Percentiles rank a stretch among this genome's conserved stretches.
phyloP scores from a whole-genome alignment of 257 asterid genomes.

The Primulina huaijiensis region DNA sequence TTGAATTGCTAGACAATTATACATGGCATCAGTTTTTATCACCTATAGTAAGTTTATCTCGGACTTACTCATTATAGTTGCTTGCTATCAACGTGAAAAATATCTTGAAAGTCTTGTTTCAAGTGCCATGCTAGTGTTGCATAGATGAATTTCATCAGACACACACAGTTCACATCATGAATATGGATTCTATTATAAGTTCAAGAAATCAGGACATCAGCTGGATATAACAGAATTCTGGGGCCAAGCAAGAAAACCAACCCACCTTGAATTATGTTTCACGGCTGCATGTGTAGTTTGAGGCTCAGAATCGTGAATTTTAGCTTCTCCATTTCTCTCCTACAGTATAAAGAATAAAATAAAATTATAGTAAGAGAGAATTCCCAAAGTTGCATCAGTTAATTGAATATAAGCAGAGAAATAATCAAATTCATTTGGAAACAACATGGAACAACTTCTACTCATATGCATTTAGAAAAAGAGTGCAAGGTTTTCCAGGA shows the following conservation, averaged over 20 bases:
- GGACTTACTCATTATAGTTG: background rate
- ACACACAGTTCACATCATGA: background rate
- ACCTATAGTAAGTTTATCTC: background rate
- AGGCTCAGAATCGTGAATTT: conserved; percentile 65
- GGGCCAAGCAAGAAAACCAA: conserved; percentile 10
- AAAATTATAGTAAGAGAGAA: conserved; percentile 3
- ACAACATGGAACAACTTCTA: background rate
- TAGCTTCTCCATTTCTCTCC: conserved; percentile 86
- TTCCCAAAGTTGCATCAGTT: conserved; percentile 6
- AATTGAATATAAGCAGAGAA: background rate
- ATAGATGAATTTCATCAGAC: background rate
- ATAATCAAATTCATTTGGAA: background rate
- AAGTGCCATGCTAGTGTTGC: background rate
- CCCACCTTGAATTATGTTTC: conserved; percentile 79
- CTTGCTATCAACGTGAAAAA: background rate
- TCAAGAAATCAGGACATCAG: background rate
- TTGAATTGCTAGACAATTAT: background rate
- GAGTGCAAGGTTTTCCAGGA: background rate
- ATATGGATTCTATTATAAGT: background rate
- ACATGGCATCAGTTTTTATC: background rate
- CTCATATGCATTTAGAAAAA: no score
- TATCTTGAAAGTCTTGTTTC: background rate
- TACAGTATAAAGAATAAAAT: conserved; percentile 31
- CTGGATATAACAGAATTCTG: background rate
- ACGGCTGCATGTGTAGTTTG: conserved; percentile 63